Base-by-base conservation (phyloP, 129 eudicot genomes). In the Centaurea solstitialis region DNA sequence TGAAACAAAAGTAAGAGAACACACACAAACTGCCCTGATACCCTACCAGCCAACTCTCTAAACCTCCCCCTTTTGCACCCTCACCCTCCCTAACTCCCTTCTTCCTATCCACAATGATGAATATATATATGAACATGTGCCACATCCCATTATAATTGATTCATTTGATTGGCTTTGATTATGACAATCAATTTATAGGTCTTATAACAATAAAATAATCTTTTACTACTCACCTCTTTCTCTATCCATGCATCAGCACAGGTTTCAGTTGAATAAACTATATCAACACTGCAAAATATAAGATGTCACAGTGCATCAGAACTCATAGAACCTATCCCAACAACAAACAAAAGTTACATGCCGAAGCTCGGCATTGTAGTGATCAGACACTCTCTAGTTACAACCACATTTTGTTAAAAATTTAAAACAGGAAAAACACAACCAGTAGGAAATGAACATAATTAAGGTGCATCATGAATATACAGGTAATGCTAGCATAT, bases 161-260 rank as follows among this genome's bases (percentile, higher is more conserved):
- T 57, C n/a, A 17, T 17, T 1, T 57, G 65, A 57, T 57, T 57
- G 65, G 22, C 65, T 57, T 1, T 57, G 65, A 57, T 20, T 57
- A 57, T 0, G 17, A 18, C 22, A 17, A 57, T 53, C 72, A 59
- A 24, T 10, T 72, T 59, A 39, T 0, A 28, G 10, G 75, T 74
- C 68, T 35, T 53, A 57, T 22, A 68, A 38, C 38, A 68, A 40
- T 8, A 76, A 35, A 68, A 76, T 37, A 72, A 81, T 37, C 33
- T 26, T 10, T 39, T 62, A 23, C 40, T 67, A 61, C 80, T 77
- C 81, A 95, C 99, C 97, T 95, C 99, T 84, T 90, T 89, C 83
- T 90, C 97, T 70, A 95, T 95, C 99, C 99, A 95, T 35, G 91
- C 85, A 85, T 95, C 99, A 79, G 99, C 99, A 85, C 91, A 87